These are phyloP conservation scores for Urtica urens DNA, from an alignment of 306 rosid species.

Conservation along the genomic window DNA sequence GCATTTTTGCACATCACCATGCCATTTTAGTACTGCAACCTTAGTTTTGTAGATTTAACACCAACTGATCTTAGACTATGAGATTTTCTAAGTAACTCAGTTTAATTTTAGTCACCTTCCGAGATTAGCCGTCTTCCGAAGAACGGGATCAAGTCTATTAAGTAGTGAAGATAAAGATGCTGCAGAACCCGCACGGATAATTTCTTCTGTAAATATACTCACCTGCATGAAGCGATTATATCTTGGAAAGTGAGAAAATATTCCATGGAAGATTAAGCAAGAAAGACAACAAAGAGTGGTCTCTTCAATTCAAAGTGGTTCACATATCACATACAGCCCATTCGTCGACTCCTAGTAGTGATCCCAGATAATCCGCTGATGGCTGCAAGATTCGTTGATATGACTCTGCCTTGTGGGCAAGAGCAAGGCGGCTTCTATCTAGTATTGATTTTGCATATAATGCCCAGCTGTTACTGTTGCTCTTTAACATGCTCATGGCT, in stretches of 20 bases:
- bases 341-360: constrained; percentile 74
- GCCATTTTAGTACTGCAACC: too few species aligned
- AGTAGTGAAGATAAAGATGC: constrained; percentile 85
- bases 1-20: constrained; percentile 22
- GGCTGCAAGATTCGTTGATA: constrained; percentile 80
- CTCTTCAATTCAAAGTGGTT: constrained; percentile 1
- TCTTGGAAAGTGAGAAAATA: constrained; percentile 21
- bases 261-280: neutral
- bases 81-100: constrained; percentile 19
- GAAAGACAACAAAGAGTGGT: neutral
- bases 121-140: constrained; percentile 79
- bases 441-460: constrained; percentile 83
- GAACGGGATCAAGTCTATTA: constrained; percentile 84
- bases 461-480: constrained; percentile 65
- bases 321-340: constrained; percentile 62
- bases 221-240: constrained; percentile 50
- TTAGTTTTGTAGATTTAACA: too few species aligned
- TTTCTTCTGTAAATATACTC: constrained; percentile 92
- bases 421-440: constrained; percentile 94
- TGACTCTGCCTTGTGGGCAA: constrained; percentile 71
- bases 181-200: constrained; percentile 96
- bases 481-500: constrained; percentile 53
- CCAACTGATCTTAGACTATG: constrained; percentile 1
- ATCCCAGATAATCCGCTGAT: constrained; percentile 92
- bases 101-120: constrained; percentile 58